Conservation (phyloP, 441 rosid species). For the Erysimum cheiri region DNA sequence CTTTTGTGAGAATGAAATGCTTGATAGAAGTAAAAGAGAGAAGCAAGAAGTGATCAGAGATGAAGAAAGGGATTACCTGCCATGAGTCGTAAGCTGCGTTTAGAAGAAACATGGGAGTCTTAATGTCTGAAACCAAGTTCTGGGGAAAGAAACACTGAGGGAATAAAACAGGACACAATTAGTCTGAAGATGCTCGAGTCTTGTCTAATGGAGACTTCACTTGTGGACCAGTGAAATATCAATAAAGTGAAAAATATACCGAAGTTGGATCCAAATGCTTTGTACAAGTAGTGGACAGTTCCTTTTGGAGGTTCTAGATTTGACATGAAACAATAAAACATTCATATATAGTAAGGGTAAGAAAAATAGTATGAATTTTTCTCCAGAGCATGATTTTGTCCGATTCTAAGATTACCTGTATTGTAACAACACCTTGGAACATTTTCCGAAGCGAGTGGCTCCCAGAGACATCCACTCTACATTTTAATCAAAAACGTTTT, state of each 20-base stretch:
- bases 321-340: constrained; percentile 10
- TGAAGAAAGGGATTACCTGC: constrained; percentile 45
- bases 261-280: constrained; percentile 69
- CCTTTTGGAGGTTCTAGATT: constrained; percentile 55
- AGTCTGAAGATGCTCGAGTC: not conserved
- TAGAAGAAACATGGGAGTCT: constrained; percentile 58
- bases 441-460: constrained; percentile 49
- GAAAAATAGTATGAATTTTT: not conserved
- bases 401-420: constrained; percentile 45
- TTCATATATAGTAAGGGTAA: constrained; percentile 29
- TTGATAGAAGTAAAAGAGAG: not conserved
- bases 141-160: constrained; percentile 64
- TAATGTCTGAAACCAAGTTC: constrained; percentile 49
- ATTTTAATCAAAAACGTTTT: not conserved
- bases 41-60: constrained; percentile 9
- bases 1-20: constrained; percentile 14
- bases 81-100: constrained; percentile 59
- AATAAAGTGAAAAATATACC: constrained; percentile 44
- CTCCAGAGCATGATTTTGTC: not conserved
- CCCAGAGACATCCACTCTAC: constrained; percentile 56
- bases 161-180: constrained; percentile 9
- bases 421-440: constrained; percentile 49
- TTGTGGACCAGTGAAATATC: not conserved
- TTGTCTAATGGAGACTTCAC: not conserved
- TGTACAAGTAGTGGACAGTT: constrained; percentile 62